Conservation (phyloP, 2,329 filamentous ascomycete genomes). For the Calonectria crousiana region DNA sequence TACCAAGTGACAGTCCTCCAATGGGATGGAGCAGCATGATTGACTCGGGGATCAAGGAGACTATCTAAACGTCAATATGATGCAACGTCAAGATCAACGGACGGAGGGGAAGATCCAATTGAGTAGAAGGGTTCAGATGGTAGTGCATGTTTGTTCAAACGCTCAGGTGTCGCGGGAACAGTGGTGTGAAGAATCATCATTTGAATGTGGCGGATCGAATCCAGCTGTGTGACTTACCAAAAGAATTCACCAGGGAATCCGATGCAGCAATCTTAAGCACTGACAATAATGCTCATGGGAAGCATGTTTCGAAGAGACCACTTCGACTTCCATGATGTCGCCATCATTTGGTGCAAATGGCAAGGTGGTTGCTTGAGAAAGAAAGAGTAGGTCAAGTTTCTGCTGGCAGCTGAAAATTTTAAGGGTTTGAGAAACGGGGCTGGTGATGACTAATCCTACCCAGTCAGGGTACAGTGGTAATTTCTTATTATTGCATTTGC, state of each 20-base stretch:
- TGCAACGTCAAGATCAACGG: neutral
- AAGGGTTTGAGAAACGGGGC: slow-evolving; percentile 30
- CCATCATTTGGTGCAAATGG: neutral
- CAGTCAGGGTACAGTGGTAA: slow-evolving; percentile 22
- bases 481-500: slow-evolving; percentile 22
- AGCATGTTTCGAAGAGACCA: neutral
- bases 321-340: neutral
- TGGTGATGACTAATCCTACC: slow-evolving; percentile 37
- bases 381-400: neutral
- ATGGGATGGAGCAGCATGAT: neutral
- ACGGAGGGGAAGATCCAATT: neutral
- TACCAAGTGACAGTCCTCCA: neutral
- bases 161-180: slow-evolving; percentile 74
- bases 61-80: neutral
- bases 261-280: neutral
- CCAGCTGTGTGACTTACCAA: slow-evolving; percentile 39
- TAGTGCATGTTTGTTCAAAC: slow-evolving; percentile 80
- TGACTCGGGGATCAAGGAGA: too few relatives aligned
- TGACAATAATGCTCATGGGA: neutral
- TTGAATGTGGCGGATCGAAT: slow-evolving; percentile 29
- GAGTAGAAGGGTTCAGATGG: slow-evolving; percentile 68
- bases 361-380: slow-evolving; percentile 28
- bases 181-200: slow-evolving; percentile 70
- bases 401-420: slow-evolving; percentile 36
- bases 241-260: slow-evolving; percentile 3